phyloP scores from a whole-genome alignment of 306 rosid species.

The Crataegus laevigata region DNA sequence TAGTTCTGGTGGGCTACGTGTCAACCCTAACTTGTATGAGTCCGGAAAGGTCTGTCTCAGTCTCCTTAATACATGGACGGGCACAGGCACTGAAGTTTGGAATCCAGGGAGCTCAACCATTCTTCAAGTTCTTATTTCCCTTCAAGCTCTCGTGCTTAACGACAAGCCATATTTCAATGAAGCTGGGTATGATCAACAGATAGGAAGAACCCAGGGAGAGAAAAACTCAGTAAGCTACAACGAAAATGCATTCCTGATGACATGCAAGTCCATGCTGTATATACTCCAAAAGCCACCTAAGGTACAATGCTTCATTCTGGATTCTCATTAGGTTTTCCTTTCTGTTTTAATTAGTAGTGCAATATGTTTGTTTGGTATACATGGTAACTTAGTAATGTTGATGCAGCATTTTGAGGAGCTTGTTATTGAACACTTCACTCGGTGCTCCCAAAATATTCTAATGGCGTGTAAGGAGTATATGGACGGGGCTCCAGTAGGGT shows the following conservation, averaged over 20 bases:
- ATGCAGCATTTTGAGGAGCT: constrained; percentile 80
- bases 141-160: constrained; percentile 93
- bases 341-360: not conserved
- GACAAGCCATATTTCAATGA: constrained; percentile 97
- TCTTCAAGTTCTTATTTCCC: constrained; percentile 95
- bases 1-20: constrained; percentile 73
- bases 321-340: not conserved
- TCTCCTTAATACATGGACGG: constrained; percentile 85
- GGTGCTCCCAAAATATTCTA: constrained; percentile 45
- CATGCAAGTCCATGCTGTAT: constrained; percentile 78
- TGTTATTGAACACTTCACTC: constrained; percentile 68
- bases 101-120: constrained; percentile 65
- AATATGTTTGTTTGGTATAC: not conserved
- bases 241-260: constrained; percentile 83
- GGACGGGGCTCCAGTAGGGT: constrained; percentile 74
- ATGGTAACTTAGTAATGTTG: constrained; percentile 11
- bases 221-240: constrained; percentile 85
- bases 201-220: constrained; percentile 93
- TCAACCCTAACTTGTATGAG: constrained; percentile 89
- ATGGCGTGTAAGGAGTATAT: constrained; percentile 64
- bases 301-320: constrained; percentile 37
- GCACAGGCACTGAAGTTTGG: constrained; percentile 79
- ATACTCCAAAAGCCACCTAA: constrained; percentile 59
- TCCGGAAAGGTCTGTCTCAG: constrained; percentile 96
- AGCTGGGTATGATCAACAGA: constrained; percentile 90